Evolutionary conservation across 2,329 filamentous ascomycete genomes (phyloP).

Genomic region (Trichoderma koningii): DNA sequence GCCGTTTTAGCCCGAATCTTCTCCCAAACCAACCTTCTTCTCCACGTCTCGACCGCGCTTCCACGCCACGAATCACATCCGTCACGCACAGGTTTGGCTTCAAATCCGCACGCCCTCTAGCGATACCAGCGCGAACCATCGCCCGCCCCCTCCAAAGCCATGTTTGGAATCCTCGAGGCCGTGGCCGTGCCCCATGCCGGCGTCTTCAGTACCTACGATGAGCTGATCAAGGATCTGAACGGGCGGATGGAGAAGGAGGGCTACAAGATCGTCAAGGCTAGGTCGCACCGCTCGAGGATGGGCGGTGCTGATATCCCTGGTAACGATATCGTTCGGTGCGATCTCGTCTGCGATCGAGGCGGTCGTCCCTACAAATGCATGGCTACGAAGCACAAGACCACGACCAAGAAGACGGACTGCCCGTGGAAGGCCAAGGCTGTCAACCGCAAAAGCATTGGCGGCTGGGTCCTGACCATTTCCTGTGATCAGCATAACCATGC

Average conservation of each 20-base stretch:
- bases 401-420: slow-evolving; percentile 50
- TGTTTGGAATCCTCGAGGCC: slow-evolving; percentile 50
- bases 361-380: slow-evolving; percentile 48
- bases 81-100: slow-evolving; percentile 29
- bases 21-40: slow-evolving; percentile 25
- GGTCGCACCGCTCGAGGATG: slow-evolving; percentile 47
- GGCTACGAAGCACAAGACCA: slow-evolving; percentile 49
- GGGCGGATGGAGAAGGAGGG: slow-evolving; percentile 48
- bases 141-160: slow-evolving; percentile 9
- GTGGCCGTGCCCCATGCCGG: slow-evolving; percentile 42
- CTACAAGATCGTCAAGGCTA: slow-evolving; percentile 50
- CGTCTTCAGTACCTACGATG: slow-evolving; percentile 46
- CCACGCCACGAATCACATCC: slow-evolving; percentile 26
- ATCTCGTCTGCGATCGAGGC: slow-evolving; percentile 50
- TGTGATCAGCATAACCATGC: slow-evolving; percentile 51
- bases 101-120: slow-evolving; percentile 31
- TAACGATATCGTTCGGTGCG: slow-evolving; percentile 49
- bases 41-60: slow-evolving; percentile 26
- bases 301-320: slow-evolving; percentile 45
- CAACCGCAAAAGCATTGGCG: slow-evolving; percentile 46
- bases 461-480: slow-evolving; percentile 49
- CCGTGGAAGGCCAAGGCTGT: slow-evolving; percentile 51
- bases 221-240: slow-evolving; percentile 46
- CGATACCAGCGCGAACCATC: slow-evolving; percentile 23
- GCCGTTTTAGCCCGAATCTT: slow-evolving; percentile 32